Conservation (phyloP, 1,284 basidiomycete genomes). For the Leccinum fuscescens region DNA sequence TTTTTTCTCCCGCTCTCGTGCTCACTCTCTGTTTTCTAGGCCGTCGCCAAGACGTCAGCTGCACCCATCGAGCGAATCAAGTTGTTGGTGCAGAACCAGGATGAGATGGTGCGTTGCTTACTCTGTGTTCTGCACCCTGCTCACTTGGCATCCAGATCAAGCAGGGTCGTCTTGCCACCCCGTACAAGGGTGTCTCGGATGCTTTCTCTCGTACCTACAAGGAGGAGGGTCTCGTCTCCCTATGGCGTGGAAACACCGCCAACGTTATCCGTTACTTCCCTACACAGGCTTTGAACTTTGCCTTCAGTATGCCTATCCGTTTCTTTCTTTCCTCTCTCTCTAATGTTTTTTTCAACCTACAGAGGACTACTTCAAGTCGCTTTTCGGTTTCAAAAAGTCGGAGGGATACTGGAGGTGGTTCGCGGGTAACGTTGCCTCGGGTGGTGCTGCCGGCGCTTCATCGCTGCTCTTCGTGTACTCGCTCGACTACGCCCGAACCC, state of each 20-base stretch:
- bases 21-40: slow-evolving; percentile 44
- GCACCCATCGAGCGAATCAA: slow-evolving; percentile 99
- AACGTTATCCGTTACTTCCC: slow-evolving; percentile 99
- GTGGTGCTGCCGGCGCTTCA: slow-evolving; percentile 96
- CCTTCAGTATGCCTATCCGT: slow-evolving; percentile 68
- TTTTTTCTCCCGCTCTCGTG: background rate
- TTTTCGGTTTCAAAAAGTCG: slow-evolving; percentile 89
- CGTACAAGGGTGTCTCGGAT: slow-evolving; percentile 93
- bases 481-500: slow-evolving; percentile 95
- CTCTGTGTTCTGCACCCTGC: background rate
- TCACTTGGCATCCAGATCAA: slow-evolving; percentile 68
- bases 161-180: slow-evolving; percentile 88
- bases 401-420: slow-evolving; percentile 93
- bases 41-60: slow-evolving; percentile 96
- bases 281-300: slow-evolving; percentile 94
- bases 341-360: background rate
- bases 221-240: slow-evolving; percentile 88
- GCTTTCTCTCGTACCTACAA: slow-evolving; percentile 85
- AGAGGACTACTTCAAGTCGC: slow-evolving; percentile 97
- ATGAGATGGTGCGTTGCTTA: slow-evolving; percentile 71
- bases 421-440: slow-evolving; percentile 90
- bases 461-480: slow-evolving; percentile 98
- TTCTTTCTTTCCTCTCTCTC: no score
- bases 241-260: slow-evolving; percentile 97
- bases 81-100: slow-evolving; percentile 97